These are phyloP conservation scores for Colletotrichum horii DNA, from an alignment of 2,329 filamentous ascomycete species.

Conservation along the genomic window DNA sequence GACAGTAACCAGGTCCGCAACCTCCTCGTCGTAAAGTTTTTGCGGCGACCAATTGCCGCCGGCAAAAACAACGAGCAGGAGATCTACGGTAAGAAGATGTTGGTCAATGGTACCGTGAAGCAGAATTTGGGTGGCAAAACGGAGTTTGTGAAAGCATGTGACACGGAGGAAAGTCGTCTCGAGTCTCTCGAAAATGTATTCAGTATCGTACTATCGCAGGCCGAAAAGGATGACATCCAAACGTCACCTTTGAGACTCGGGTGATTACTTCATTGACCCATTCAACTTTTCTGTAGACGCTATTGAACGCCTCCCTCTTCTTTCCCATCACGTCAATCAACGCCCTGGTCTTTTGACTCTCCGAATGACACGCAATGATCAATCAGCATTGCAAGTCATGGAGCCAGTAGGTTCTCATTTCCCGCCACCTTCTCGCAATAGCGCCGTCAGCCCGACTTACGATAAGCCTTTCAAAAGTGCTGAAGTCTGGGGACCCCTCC, in stretches of 20 bases:
- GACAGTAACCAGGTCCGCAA: conserved; percentile 58
- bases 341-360: neutral
- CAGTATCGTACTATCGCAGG: neutral
- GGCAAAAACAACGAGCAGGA: conserved; percentile 36
- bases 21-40: conserved; percentile 59
- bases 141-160: conserved; percentile 48
- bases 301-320: neutral
- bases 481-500: neutral
- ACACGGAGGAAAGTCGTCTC: conserved; percentile 59
- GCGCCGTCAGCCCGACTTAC: conserved; percentile 28
- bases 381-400: conserved; percentile 23
- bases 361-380: neutral
- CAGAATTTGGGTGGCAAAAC: conserved; percentile 56
- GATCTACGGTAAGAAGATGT: conserved; percentile 58
- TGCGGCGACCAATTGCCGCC: conserved; percentile 47
- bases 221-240: neutral
- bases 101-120: conserved; percentile 58
- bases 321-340: neutral
- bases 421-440: conserved; percentile 24
- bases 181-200: conserved; percentile 47
- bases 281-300: neutral
- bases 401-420: conserved; percentile 30
- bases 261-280: neutral
- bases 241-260: neutral
- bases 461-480: conserved; percentile 16